Base-by-base conservation (phyloP, 768 basidiomycete genomes). In the Rhodotorula diobovata region DNA sequence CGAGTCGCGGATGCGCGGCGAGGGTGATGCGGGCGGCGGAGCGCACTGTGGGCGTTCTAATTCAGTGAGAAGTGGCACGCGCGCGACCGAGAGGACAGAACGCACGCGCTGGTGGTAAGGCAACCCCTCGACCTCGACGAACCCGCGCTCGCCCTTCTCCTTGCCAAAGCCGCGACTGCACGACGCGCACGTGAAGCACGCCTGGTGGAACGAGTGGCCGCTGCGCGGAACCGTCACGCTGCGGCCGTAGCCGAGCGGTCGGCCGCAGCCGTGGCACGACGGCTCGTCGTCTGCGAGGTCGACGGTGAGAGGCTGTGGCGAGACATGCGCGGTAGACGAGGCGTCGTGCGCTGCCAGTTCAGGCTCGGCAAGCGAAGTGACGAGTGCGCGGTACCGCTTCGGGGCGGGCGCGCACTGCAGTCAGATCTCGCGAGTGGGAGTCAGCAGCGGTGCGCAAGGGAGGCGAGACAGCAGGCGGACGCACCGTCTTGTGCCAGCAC, bases 381-480 rank as follows among this genome's bases (percentile, higher is more conserved):
- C n/a, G 63, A 73, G 59, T 1, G 67, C 23, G 0, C 68, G 60
- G 50, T 58, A 66, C 15, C 64, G 67, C 16, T 43, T 41, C 20
- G 68, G 72, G 3, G 64, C 39, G 1, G 72, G 72, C 1, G 72
- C 61, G 45, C 72, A 73, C 72, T 73, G 50, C 10, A 5, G 45
- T n/a, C n/a, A n/a, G n/a, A n/a, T n/a, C 14, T 43, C 41, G n/a
- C 4, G 21, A 21, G 20, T 18, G 8, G 21, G 23, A 23, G 9
- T 35, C 8, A 51, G 34, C 34, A 0, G 20, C 30, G 16, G 7
- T 23, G 15, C 25, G 25, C 15, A 45, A 4, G n/a, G n/a, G 16
- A 9, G 23, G n/a, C 28, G 32, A 59, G 15, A 8, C 15, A 25
- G 4, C 39, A 51, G 8, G 7, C 4, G 0, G 30, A 48, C 57